Evolutionary conservation across 768 basidiomycete species (phyloP).

Genomic region (Amanita molliuscula): DNA sequence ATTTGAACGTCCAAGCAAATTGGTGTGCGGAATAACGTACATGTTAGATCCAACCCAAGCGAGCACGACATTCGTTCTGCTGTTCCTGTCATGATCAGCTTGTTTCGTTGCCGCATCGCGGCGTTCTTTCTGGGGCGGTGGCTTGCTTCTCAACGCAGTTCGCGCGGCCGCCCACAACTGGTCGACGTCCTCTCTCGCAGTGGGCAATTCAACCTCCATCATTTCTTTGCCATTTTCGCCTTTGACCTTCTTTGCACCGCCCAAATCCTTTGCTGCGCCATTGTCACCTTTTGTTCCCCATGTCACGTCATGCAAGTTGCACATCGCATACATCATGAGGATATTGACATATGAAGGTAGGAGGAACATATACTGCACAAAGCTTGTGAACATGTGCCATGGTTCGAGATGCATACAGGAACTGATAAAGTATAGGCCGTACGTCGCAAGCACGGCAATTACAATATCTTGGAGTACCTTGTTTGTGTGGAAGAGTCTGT

Average conservation of each 20-base stretch:
- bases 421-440: conserved; percentile 77
- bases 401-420: conserved; percentile 89
- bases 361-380: conserved; percentile 87
- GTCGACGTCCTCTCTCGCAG: conserved; percentile 79
- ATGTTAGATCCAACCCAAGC: conserved; percentile 83
- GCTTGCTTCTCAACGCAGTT: conserved; percentile 53
- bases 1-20: conserved; percentile 6
- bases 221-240: conserved; percentile 77
- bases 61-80: conserved; percentile 76
- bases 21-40: conserved; percentile 24
- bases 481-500: conserved; percentile 52
- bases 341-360: conserved; percentile 74
- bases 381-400: conserved; percentile 95
- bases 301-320: conserved; percentile 82
- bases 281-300: conserved; percentile 96
- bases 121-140: conserved; percentile 68
- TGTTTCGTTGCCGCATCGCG: conserved; percentile 85
- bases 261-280: conserved; percentile 78
- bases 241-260: conserved; percentile 84
- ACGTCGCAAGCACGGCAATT: conserved; percentile 67
- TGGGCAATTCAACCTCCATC: conserved; percentile 79
- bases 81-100: conserved; percentile 77
- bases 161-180: conserved; percentile 77
- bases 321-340: conserved; percentile 93
- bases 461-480: conserved; percentile 76